Conservation (phyloP, 768 basidiomycete genomes). For the Hirschioporus abietinus region DNA sequence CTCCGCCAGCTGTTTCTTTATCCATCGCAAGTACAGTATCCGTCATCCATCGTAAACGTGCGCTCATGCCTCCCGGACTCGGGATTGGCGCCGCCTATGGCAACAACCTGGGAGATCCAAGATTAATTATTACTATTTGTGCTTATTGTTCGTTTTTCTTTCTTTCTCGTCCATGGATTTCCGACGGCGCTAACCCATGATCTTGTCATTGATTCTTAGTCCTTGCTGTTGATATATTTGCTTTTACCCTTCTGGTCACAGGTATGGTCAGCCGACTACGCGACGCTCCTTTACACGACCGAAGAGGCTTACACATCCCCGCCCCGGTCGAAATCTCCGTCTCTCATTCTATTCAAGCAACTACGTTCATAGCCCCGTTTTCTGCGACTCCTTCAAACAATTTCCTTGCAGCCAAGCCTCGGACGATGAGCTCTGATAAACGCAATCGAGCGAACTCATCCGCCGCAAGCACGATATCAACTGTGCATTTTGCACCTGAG, state of each 20-base stretch:
- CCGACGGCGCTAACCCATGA: background rate
- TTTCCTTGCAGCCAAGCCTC: background rate
- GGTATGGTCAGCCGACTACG: background rate
- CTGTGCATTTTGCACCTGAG: background rate
- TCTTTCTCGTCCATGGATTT: background rate
- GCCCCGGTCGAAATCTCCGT: background rate
- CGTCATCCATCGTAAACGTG: background rate
- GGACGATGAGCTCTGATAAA: background rate
- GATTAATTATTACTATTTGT: slow-evolving; percentile 1
- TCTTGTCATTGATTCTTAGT: background rate
- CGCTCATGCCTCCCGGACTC: background rate
- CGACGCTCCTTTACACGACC: background rate
- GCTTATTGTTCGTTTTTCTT: background rate
- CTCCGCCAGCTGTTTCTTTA: background rate
- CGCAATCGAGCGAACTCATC: background rate
- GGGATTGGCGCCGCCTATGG: background rate
- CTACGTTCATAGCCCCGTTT: background rate
- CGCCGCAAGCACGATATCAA: background rate
- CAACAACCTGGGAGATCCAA: background rate
- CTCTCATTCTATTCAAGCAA: background rate
- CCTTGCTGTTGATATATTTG: background rate
- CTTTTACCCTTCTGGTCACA: background rate
- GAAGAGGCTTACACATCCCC: background rate
- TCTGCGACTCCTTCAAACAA: background rate
- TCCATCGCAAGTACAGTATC: background rate